These are phyloP conservation scores for Scedosporium aurantiacum DNA, from an alignment of 2,329 filamentous ascomycete species.

Conservation along the genomic window DNA sequence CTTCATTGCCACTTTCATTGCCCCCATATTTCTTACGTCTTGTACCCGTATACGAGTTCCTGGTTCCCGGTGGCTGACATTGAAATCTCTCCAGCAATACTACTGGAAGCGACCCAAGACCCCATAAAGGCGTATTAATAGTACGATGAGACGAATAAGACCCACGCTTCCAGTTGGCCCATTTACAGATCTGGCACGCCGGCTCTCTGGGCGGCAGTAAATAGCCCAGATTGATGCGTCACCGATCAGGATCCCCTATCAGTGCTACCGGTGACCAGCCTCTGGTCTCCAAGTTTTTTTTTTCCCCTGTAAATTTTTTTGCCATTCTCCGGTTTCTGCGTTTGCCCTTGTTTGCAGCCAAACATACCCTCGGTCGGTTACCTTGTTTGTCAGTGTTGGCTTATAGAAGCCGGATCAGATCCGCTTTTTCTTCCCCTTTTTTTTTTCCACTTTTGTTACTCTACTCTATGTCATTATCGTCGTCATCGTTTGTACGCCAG, in stretches of 20 bases:
- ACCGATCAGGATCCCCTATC: too few relatives aligned
- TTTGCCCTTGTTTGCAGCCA: not conserved
- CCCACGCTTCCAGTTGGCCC: too few relatives aligned
- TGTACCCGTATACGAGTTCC: not conserved
- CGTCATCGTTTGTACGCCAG: not conserved
- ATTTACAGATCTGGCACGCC: too few relatives aligned
- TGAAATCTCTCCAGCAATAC: conserved; percentile 42
- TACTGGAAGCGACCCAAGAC: conserved; percentile 57
- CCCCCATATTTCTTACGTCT: not conserved
- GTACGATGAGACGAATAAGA: not conserved
- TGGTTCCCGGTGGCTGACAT: not conserved
- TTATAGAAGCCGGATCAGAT: not conserved
- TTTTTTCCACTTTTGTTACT: not conserved
- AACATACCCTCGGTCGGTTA: not conserved
- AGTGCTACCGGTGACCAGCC: too few relatives aligned
- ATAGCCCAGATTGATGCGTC: too few relatives aligned
- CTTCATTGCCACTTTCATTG: not conserved
- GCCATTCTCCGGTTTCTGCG: not conserved
- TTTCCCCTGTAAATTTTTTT: not conserved
- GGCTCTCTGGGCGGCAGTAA: too few relatives aligned
- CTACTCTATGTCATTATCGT: not conserved
- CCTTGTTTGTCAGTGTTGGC: not conserved
- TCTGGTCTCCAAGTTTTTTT: not conserved
- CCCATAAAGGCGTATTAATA: conserved; percentile 26
- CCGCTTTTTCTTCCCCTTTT: not conserved